A percentile compares a stretch with the other conserved stretches of the same genome.
phyloP scores from a whole-genome alignment of 2,329 filamentous ascomycete genomes.

The Akanthomyces muscarius region DNA sequence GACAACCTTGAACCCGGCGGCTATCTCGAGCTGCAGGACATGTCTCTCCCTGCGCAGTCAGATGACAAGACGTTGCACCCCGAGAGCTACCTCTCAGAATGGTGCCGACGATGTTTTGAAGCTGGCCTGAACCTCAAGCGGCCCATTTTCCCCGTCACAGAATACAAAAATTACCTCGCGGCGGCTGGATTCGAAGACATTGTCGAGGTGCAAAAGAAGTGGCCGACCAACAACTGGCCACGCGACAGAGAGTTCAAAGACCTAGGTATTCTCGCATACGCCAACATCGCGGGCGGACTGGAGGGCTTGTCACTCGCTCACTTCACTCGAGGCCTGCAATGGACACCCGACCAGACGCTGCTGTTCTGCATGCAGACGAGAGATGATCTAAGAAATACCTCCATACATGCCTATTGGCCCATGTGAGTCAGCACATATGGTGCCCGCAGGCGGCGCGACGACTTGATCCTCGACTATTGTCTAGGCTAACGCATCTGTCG shows the following conservation, averaged over 20 bases:
- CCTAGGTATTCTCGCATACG: conserved; percentile 26
- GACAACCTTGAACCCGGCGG: conserved; percentile 40
- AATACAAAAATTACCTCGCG: conserved; percentile 37
- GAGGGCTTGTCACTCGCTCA: conserved; percentile 36
- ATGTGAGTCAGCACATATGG: conserved; percentile 27
- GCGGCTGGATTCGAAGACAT: conserved; percentile 53
- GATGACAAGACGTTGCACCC: conserved; percentile 39
- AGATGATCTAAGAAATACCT: conserved; percentile 31
- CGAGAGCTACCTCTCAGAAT: conserved; percentile 27
- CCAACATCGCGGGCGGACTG: conserved; percentile 31
- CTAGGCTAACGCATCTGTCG: background rate
- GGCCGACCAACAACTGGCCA: conserved; percentile 51
- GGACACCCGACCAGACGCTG: conserved; percentile 31
- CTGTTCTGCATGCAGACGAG: conserved; percentile 32
- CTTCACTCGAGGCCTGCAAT: conserved; percentile 35
- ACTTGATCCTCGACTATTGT: background rate
- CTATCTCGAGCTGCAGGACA: conserved; percentile 42
- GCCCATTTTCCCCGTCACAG: conserved; percentile 27
- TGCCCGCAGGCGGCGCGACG: background rate
- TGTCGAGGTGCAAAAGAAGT: conserved; percentile 42
- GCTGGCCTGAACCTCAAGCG: conserved; percentile 29
- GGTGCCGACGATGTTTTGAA: conserved; percentile 29
- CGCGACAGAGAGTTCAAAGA: background rate
- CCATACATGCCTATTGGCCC: conserved; percentile 37
- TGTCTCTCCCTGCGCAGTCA: conserved; percentile 34